A percentile compares a stretch with the other conserved stretches of the same genome.
Evolutionary conservation across 352 stramenopile genomes (phyloP).

Genomic region (Phytophthora tubulina): DNA sequence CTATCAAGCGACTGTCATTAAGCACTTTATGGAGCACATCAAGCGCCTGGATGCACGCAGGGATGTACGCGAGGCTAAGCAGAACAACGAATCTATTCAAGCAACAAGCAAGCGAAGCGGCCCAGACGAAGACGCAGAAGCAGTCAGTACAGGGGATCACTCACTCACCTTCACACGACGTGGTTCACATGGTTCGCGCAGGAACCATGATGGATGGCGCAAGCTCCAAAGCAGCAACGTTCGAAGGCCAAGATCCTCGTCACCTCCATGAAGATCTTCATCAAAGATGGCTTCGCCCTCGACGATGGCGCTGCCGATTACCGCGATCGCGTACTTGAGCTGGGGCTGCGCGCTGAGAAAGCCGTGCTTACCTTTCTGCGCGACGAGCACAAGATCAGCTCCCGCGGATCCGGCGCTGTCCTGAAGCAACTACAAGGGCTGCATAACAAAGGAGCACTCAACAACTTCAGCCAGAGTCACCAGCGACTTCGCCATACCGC

Average conservation of each 20-base stretch:
- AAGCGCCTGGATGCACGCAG: slow-evolving; percentile 16
- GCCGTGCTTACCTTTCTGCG: too few relatives aligned
- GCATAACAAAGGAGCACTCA: too few relatives aligned
- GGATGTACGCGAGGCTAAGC: slow-evolving; percentile 24
- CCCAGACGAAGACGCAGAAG: background rate
- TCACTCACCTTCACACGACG: slow-evolving; percentile 14
- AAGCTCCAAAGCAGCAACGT: slow-evolving; percentile 10
- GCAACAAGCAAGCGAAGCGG: background rate
- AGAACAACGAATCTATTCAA: slow-evolving; percentile 9
- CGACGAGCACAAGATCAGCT: too few relatives aligned
- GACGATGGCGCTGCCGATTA: background rate
- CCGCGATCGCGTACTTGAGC: too few relatives aligned
- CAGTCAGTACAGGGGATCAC: slow-evolving; percentile 1
- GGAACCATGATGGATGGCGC: slow-evolving; percentile 1
- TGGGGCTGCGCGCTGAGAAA: too few relatives aligned
- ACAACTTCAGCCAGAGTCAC: too few relatives aligned
- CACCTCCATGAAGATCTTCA: slow-evolving; percentile 28
- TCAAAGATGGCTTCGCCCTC: slow-evolving; percentile 10
- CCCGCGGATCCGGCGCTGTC: too few relatives aligned
- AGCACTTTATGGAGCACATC: slow-evolving; percentile 19
- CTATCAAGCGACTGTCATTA: slow-evolving; percentile 28
- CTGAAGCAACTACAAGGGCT: too few relatives aligned
- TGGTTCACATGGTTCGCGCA: slow-evolving; percentile 32
- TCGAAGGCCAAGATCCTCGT: slow-evolving; percentile 20
- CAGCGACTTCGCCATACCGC: too few relatives aligned